phyloP scores from a whole-genome alignment of 768 basidiomycete species.

The Myochromella boudieri region DNA sequence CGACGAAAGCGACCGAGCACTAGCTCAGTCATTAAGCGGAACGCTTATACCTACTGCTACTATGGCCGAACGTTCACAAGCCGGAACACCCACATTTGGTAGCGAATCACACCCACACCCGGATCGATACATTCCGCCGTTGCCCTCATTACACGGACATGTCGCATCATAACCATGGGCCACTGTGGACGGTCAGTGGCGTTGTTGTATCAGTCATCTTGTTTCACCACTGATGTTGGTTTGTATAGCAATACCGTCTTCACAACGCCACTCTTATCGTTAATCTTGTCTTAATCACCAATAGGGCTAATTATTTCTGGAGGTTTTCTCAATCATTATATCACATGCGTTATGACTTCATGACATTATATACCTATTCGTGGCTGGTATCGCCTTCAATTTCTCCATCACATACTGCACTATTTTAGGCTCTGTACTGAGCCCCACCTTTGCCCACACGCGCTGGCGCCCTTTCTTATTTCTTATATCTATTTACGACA shows the following conservation, averaged over 20 bases:
- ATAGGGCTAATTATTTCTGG: no score
- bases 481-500: background rate
- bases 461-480: conserved; percentile 8
- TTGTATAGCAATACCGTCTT: no score
- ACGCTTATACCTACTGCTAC: conserved; percentile 47
- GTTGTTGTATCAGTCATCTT: no score
- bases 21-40: conserved; percentile 39
- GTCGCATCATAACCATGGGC: conserved; percentile 2
- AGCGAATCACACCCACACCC: conserved; percentile 30
- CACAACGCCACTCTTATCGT: no score
- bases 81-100: conserved; percentile 41
- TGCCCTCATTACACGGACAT: conserved; percentile 17
- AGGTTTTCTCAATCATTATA: conserved; percentile 12
- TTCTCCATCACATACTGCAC: background rate
- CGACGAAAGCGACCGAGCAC: conserved; percentile 40
- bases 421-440: background rate
- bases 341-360: conserved; percentile 10
- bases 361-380: background rate
- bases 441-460: background rate
- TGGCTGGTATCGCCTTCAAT: background rate
- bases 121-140: conserved; percentile 25
- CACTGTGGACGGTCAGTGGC: conserved; percentile 6
- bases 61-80: conserved; percentile 47
- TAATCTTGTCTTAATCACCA: no score
- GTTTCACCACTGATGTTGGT: no score